phyloP scores from a whole-genome alignment of 2,329 filamentous ascomycete species.

The Blumeria graminis region DNA sequence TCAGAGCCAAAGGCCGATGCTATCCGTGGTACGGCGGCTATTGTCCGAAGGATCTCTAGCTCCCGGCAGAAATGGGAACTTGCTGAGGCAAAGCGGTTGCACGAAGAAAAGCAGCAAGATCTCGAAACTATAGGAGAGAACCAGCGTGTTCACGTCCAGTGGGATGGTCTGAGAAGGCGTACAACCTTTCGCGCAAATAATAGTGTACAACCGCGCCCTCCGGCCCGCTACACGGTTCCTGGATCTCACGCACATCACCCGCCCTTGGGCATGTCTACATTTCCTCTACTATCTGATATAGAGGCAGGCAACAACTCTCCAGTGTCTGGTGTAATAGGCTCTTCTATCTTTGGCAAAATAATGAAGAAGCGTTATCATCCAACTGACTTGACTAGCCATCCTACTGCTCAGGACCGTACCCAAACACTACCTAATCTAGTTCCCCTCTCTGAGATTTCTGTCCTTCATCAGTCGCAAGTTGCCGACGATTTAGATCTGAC shows the following conservation, averaged over 20 bases:
- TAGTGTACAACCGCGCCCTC: constrained; percentile 14
- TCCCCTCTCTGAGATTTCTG: constrained; percentile 34
- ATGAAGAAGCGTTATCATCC: constrained; percentile 7
- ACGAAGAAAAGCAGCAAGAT: constrained; percentile 51
- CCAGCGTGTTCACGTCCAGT: constrained; percentile 40
- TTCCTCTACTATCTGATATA: constrained; percentile 43
- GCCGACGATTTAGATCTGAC: not conserved
- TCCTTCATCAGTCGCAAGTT: constrained; percentile 15
- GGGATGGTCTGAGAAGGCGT: constrained; percentile 69
- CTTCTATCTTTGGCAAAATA: constrained; percentile 28
- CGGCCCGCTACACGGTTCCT: constrained; percentile 9
- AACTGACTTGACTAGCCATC: constrained; percentile 4
- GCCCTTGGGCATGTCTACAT: constrained; percentile 68
- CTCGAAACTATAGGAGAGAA: constrained; percentile 59
- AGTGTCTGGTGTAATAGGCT: constrained; percentile 23
- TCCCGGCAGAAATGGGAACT: constrained; percentile 55
- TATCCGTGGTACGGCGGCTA: constrained; percentile 72
- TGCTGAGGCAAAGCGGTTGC: constrained; percentile 53
- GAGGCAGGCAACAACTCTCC: constrained; percentile 28
- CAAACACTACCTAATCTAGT: constrained; percentile 22
- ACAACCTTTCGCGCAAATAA: constrained; percentile 22
- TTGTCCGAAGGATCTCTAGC: constrained; percentile 60
- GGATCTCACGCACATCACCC: constrained; percentile 29
- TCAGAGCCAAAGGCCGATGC: constrained; percentile 90
- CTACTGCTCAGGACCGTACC: constrained; percentile 26